Evolutionary conservation across 1,284 basidiomycete species (phyloP).

Genomic region (Polyporus tsugae): DNA sequence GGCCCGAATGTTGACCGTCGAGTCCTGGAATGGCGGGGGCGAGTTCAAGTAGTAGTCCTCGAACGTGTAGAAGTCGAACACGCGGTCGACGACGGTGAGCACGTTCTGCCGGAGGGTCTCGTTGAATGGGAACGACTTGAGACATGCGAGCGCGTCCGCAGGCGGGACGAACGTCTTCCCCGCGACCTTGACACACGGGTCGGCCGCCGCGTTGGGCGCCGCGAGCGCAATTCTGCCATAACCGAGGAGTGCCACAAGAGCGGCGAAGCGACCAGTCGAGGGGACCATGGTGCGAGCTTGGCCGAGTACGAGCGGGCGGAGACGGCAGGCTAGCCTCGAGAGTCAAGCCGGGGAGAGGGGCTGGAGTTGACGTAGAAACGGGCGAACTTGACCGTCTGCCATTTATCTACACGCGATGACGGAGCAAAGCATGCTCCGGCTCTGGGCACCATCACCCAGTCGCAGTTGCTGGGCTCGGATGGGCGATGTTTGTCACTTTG

Average conservation of each 20-base stretch:
- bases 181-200: constrained; percentile 60
- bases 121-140: constrained; percentile 70
- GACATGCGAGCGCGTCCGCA: constrained; percentile 63
- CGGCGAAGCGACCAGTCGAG: constrained; percentile 18
- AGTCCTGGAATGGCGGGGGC: constrained; percentile 68
- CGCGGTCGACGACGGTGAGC: constrained; percentile 57
- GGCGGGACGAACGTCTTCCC: constrained; percentile 58
- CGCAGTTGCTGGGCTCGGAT: not conserved
- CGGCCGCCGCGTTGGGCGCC: constrained; percentile 34
- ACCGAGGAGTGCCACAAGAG: constrained; percentile 15
- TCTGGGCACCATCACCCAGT: not conserved
- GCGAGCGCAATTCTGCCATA: constrained; percentile 6
- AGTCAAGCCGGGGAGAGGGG: not conserved
- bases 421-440: not conserved
- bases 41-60: constrained; percentile 69
- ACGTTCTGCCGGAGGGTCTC: constrained; percentile 70
- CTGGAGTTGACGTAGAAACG: not conserved
- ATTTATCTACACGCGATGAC: not conserved
- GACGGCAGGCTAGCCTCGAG: not conserved
- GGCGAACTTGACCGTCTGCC: not conserved
- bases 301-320: not conserved
- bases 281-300: constrained; percentile 14
- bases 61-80: constrained; percentile 73
- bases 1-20: constrained; percentile 61
- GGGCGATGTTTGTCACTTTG: not conserved